These are phyloP conservation scores for Saturnispora serradocipensis DNA, from an alignment of 805 yeast species.

Conservation along the genomic window DNA sequence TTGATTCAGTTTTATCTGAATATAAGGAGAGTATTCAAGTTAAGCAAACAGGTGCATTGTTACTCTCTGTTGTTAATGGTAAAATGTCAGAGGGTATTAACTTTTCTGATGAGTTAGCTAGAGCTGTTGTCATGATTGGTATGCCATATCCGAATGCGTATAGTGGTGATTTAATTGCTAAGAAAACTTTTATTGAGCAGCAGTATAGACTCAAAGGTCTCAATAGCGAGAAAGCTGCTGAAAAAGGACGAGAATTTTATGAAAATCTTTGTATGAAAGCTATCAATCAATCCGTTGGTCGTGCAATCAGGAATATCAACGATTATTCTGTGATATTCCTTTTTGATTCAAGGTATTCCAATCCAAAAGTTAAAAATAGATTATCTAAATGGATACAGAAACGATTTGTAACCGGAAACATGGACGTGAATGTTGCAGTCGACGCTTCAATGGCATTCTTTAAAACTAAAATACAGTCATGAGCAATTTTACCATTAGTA, in stretches of 20 bases:
- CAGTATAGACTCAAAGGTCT: conserved; percentile 41
- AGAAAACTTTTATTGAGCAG: conserved; percentile 52
- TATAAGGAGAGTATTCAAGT: conserved; percentile 39
- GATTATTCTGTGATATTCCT: conserved; percentile 75
- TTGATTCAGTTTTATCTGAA: conserved; percentile 38
- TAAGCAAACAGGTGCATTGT: conserved; percentile 44
- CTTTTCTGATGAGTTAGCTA: conserved; percentile 77
- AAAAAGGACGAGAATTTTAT: conserved; percentile 47
- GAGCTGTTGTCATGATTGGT: conserved; percentile 82
- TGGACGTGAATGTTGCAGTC: neutral
- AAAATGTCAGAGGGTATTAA: conserved; percentile 90
- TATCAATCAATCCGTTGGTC: conserved; percentile 85
- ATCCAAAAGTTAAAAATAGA: conserved; percentile 39
- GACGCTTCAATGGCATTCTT: conserved; percentile 6
- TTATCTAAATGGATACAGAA: conserved; percentile 67
- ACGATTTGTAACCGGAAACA: conserved; percentile 18
- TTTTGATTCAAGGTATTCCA: conserved; percentile 53
- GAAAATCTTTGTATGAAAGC: conserved; percentile 87
- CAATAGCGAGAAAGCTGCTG: conserved; percentile 35
- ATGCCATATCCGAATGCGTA: conserved; percentile 80
- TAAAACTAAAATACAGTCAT: neutral
- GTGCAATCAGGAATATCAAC: conserved; percentile 75
- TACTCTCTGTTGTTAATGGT: conserved; percentile 88
- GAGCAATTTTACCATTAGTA: neutral
- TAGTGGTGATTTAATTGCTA: conserved; percentile 75